These are phyloP conservation scores for Gnomoniopsis smithogilvyi DNA, from an alignment of 2,329 filamentous ascomycete species.

Conservation along the genomic window DNA sequence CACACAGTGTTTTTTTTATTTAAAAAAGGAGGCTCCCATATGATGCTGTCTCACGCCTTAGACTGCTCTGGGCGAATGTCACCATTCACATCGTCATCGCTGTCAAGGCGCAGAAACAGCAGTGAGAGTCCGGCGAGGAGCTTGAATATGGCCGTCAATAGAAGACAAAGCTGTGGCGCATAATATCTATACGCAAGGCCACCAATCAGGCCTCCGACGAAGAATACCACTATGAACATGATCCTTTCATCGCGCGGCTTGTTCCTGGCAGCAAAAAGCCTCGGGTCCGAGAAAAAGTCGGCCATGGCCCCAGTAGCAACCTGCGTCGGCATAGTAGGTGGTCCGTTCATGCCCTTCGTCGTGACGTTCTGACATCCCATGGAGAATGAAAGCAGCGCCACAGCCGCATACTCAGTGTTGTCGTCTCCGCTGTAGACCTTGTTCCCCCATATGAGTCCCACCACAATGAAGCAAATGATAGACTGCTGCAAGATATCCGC, in stretches of 20 bases:
- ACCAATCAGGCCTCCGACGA: not conserved
- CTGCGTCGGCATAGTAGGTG: constrained; percentile 9
- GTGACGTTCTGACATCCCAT: constrained; percentile 10
- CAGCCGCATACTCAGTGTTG: constrained; percentile 1
- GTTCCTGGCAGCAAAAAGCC: not conserved
- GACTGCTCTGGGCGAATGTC: not conserved
- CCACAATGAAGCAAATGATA: not conserved
- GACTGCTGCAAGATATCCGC: constrained; percentile 7
- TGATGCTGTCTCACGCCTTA: not conserved
- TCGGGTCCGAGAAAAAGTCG: constrained; percentile 6
- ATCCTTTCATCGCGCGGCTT: not conserved
- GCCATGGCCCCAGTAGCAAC: constrained; percentile 8
- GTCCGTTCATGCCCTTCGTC: constrained; percentile 10
- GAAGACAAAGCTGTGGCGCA: not conserved
- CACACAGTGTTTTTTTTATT: too few relatives aligned
- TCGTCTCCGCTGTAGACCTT: not conserved
- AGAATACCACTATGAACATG: constrained; percentile 2
- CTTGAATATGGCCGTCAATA: constrained; percentile 6
- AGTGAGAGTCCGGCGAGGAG: not conserved
- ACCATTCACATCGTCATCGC: not conserved
- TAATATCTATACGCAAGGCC: constrained; percentile 5
- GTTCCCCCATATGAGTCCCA: constrained; percentile 1
- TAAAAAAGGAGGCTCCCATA: too few relatives aligned
- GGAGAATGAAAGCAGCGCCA: constrained; percentile 7
- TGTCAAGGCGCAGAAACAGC: not conserved